Base-by-base conservation (phyloP, 1,284 basidiomycete species). In the Fomitopsis betulina region DNA sequence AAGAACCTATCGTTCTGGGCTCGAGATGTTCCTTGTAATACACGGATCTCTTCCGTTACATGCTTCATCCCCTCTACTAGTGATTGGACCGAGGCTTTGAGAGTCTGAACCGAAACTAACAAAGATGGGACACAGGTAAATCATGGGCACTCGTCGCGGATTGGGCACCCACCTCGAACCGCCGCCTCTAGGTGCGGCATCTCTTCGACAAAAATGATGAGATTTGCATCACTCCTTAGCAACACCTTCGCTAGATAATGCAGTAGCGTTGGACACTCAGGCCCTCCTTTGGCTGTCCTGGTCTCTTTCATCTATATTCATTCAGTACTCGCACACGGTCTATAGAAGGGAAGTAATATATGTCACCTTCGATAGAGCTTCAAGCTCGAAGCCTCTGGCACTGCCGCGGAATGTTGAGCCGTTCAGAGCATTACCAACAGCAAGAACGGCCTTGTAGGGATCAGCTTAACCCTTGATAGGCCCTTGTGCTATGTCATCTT, bases 351-450 rank as follows among this genome's bases (percentile, higher is more conserved):
- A 38, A 53, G 3, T 13, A 51, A 54, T 35, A 56, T 13, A 17
- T 35, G 50, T 35, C 55, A 92, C 92, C 86, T 96, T 95, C 15
- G 88, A 70, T 33, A 97, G 72, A 1, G 90, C 86, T 55, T 90
- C 87, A 17, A 97, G 74, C 66, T 87, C 87, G 73, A 98, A 96
- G 0, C 94, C 95, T 12, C 75, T 76, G 8, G 94, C 94, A 54
- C 84, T 82, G 12, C 94, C 94, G 47, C 93, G 83, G 74, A 93
- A 95, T 0, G 85, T 90, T 1, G 89, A 86, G 0, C 80, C 82
- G 68, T 97, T 97, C 60, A 96, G 71, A 1, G 82, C 82, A 69
- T 96, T 97, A 0, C 94, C 94, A 7, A 96, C 77, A 5, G 79
- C 75, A 17, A 96, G 76, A 2, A 95, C 82, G 59, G 82, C 81